Base-by-base conservation (phyloP, 2,329 filamentous ascomycete species). In the Talaromyces sp. region DNA sequence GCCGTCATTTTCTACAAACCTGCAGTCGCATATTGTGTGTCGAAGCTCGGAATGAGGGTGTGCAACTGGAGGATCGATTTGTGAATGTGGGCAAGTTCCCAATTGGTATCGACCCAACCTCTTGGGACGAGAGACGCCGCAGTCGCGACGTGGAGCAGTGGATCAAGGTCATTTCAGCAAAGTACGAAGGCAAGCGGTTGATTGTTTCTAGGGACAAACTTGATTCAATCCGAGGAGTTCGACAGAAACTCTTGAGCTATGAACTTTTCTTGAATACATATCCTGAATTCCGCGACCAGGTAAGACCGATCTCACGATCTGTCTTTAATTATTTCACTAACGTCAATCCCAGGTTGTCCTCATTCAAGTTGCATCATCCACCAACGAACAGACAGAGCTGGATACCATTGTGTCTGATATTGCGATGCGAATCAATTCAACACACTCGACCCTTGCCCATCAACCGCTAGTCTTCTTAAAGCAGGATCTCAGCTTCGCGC, bases 181-280 rank as follows among this genome's bases (percentile, higher is more conserved):
- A 89, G 46, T 97, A 97, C 75, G 83, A 86, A 64, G 91, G 87
- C 65, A 97, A 97, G 80, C 88, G 85, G 67, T 82, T 97, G 57
- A 95, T 97, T 65, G 92, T 97, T 11, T 91, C 91, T 9, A 86
- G 93, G 54, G 93, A 97, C 75, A 96, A 97, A 80, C 84, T 97
- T 45, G 93, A 97, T 72, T 87, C 89, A 64, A 89, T 97, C 58
- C 88, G 92, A 55, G 93, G 94, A 60, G 91, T 97, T 39, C 85
- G 92, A 39, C 93, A 96, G 75, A 97, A 97, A 79, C 82, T 97
- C 5, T 80, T 97, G 25, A 89, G 92, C 1, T 96, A 90, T 67
- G 94, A 97, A 74, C 77, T 97, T 8, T 97, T 97, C 76, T 82
- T 97, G 45, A 96, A 96, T 75, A 90, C 91, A 71, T 89, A 97